Evolutionary conservation across 495 filamentous ascomycete genomes (phyloP).

Genomic region (Lophiotrema nucula): DNA sequence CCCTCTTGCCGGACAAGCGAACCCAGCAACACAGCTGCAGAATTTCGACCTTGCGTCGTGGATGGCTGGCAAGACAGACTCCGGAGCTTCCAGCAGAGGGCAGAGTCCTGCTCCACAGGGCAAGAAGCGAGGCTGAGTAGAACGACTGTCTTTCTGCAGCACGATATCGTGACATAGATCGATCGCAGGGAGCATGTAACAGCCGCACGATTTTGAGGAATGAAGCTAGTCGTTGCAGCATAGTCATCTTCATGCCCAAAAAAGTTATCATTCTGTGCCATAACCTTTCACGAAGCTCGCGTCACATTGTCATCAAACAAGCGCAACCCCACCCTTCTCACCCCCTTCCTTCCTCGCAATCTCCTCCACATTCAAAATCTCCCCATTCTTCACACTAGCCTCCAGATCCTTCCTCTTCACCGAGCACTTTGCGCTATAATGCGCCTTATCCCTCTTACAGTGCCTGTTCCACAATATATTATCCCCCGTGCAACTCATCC

Average conservation of each 20-base stretch:
- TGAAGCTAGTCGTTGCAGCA: no score
- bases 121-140: conserved; percentile 26
- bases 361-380: conserved; percentile 43
- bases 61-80: conserved; percentile 60
- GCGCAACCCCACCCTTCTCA: conserved; percentile 3
- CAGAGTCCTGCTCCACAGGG: conserved; percentile 14
- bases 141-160: no score
- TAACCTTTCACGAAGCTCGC: no score
- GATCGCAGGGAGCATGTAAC: no score
- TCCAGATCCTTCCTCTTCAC: conserved; percentile 42
- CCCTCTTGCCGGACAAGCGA: conserved; percentile 54
- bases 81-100: conserved; percentile 1
- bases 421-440: conserved; percentile 43
- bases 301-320: background rate
- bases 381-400: conserved; percentile 37
- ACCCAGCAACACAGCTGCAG: conserved; percentile 51
- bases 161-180: no score
- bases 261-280: no score
- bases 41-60: conserved; percentile 86
- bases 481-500: conserved; percentile 47
- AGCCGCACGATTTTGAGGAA: no score
- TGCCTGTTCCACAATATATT: conserved; percentile 40
- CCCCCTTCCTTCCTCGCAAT: conserved; percentile 37
- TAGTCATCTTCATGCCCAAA: no score
- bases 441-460: conserved; percentile 30